Conservation (phyloP, 805 yeast species). For the Wickerhamomyces canadensis region DNA sequence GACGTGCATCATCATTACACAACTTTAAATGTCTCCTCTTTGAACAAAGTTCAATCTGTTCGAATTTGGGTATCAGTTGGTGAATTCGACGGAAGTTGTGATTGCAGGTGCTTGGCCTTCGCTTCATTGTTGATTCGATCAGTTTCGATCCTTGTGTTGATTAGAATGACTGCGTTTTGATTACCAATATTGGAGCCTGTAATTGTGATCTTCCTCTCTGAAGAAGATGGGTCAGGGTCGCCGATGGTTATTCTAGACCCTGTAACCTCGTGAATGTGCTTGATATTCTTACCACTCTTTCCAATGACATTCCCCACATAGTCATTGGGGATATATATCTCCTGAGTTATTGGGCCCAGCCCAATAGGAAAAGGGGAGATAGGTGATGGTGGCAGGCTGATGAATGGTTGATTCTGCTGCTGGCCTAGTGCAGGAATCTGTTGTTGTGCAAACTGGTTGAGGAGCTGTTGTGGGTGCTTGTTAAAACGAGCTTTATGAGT, state of each 20-base stretch:
- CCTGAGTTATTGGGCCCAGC: conserved; percentile 45
- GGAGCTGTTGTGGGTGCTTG: background rate
- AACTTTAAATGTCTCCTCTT: too few species aligned
- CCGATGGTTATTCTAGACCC: conserved; percentile 74
- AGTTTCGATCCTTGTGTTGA: conserved; percentile 60
- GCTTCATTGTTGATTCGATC: conserved; percentile 48
- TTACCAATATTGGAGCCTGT: conserved; percentile 64
- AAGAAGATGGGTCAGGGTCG: conserved; percentile 44
- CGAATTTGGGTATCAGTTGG: too few species aligned
- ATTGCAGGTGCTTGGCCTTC: conserved; percentile 3
- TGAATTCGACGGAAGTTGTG: too few species aligned
- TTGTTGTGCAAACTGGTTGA: too few species aligned
- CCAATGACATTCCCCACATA: conserved; percentile 85
- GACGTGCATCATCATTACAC: too few species aligned
- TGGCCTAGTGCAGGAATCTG: too few species aligned
- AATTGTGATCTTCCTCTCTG: conserved; percentile 60
- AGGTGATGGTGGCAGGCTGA: conserved; percentile 1
- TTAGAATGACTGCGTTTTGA: conserved; percentile 66
- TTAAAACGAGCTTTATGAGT: background rate
- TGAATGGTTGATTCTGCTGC: background rate
- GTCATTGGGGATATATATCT: conserved; percentile 67
- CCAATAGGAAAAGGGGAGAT: background rate
- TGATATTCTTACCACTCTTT: conserved; percentile 77
- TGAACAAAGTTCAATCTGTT: too few species aligned
- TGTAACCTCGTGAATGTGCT: conserved; percentile 67